These are phyloP conservation scores for Hyphopichia fennica DNA, from an alignment of 1,139 yeast species.

Conservation along the genomic window DNA sequence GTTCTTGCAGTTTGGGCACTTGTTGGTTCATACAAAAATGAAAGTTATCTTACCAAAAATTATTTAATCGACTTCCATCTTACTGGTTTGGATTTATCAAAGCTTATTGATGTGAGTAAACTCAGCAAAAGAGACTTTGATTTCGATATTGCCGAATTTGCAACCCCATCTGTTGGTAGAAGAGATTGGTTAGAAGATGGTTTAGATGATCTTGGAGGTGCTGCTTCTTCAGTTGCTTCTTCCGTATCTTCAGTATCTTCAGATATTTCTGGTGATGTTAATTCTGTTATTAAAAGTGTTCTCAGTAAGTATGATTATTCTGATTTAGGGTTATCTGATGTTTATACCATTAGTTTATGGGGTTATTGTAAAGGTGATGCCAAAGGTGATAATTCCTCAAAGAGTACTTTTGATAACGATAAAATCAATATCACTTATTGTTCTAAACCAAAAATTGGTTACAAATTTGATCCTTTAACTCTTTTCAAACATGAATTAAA, in stretches of 20 bases:
- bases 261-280: conserved; percentile 5
- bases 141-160: not conserved
- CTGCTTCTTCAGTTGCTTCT: not conserved
- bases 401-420: conserved; percentile 30
- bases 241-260: conserved; percentile 9
- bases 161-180: not conserved
- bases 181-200: conserved; percentile 4
- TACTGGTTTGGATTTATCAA: conserved; percentile 30
- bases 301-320: conserved; percentile 17
- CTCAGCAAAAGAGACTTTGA: conserved; percentile 9
- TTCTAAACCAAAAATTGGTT: conserved; percentile 49
- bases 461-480: conserved; percentile 51
- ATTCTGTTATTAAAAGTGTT: conserved; percentile 13
- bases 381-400: conserved; percentile 10
- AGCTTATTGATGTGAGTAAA: conserved; percentile 22
- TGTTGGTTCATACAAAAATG: conserved; percentile 42
- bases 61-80: conserved; percentile 42
- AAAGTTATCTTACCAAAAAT: conserved; percentile 33
- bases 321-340: conserved; percentile 55
- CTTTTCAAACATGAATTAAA: conserved; percentile 46
- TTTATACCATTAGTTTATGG: conserved; percentile 67
- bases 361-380: conserved; percentile 67
- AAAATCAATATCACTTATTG: conserved; percentile 55
- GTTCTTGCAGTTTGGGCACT: conserved; percentile 40
- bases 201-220: conserved; percentile 2